Conservation (phyloP, 139 green algal genomes). For the Ettlia oleoabundans region DNA sequence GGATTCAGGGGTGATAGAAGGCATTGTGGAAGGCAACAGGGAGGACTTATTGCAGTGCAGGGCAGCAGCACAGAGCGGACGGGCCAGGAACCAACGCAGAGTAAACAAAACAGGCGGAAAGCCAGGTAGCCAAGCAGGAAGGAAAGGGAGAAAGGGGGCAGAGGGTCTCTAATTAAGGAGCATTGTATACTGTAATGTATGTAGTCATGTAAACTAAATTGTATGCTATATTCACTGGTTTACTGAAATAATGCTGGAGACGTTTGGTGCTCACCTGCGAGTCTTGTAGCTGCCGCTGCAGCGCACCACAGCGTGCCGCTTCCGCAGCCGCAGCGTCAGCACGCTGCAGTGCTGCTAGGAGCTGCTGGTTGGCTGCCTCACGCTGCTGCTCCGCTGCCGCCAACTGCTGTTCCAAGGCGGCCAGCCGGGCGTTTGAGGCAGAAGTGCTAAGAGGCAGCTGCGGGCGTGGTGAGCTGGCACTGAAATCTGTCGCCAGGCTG, state of each 20-base stretch:
- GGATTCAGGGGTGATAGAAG: background rate
- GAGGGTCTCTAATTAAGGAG: too few species aligned
- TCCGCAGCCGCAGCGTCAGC: slow-evolving; percentile 52
- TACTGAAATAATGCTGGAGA: too few species aligned
- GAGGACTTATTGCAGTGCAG: background rate
- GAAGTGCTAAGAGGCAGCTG: slow-evolving; percentile 14
- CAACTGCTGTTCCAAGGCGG: slow-evolving; percentile 19
- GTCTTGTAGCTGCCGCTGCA: slow-evolving; percentile 32
- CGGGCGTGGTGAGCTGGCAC: background rate
- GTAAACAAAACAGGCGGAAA: background rate
- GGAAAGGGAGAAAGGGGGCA: too few species aligned
- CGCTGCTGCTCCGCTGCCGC: slow-evolving; percentile 27
- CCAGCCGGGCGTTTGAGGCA: background rate
- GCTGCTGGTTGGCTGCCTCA: slow-evolving; percentile 20
- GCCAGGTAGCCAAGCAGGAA: background rate
- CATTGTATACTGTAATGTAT: too few species aligned
- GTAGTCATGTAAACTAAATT: too few species aligned
- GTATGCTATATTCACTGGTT: too few species aligned
- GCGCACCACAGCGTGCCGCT: slow-evolving; percentile 25
- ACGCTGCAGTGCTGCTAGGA: slow-evolving; percentile 50
- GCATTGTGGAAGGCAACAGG: background rate
- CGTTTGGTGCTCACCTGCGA: slow-evolving; percentile 23
- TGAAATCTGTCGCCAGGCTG: background rate
- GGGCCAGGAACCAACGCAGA: background rate
- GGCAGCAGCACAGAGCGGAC: background rate